A percentile compares a stretch with the other conserved stretches of the same genome.
These are phyloP conservation scores for Rubia yunnanensis DNA, from an alignment of 257 asterid genomes.

Conservation along the genomic window DNA sequence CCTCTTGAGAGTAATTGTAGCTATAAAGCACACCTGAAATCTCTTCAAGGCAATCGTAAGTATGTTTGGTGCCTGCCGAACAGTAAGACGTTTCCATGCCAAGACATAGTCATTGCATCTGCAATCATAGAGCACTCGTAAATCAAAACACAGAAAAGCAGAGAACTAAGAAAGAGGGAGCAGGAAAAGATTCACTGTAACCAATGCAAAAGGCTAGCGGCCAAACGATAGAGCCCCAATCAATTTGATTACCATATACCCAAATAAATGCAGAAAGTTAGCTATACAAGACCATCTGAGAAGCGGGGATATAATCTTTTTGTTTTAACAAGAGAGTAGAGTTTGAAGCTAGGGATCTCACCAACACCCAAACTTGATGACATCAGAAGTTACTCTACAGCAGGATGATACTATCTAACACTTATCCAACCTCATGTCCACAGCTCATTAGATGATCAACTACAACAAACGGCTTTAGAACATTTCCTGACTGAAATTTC, in stretches of 20 bases:
- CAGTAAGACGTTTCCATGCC: constrained; percentile 95
- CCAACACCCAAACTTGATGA: not conserved
- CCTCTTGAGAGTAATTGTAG: constrained; percentile 5
- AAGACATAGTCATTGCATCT: constrained; percentile 94
- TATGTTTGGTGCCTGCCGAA: constrained; percentile 78
- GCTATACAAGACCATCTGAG: no score
- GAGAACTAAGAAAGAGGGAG: not conserved
- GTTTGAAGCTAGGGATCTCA: not conserved
- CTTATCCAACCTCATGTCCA: no score
- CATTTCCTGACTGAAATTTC: no score
- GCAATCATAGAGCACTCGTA: constrained; percentile 22
- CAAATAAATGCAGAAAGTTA: not conserved
- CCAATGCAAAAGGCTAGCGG: not conserved
- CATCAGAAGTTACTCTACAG: no score
- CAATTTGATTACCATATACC: not conserved
- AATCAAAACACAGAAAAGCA: not conserved
- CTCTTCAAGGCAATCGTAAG: constrained; percentile 96
- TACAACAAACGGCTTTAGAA: no score
- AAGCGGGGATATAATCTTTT: not conserved
- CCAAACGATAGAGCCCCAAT: no score
- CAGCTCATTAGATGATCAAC: no score
- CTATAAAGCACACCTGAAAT: constrained; percentile 63
- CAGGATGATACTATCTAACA: not conserved
- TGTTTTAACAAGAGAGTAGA: not conserved
- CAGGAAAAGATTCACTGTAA: not conserved